Percentiles rank a stretch among this genome's conserved stretches.
These are phyloP conservation scores for Pholiota molesta DNA, from an alignment of 768 basidiomycete genomes.

Conservation along the genomic window DNA sequence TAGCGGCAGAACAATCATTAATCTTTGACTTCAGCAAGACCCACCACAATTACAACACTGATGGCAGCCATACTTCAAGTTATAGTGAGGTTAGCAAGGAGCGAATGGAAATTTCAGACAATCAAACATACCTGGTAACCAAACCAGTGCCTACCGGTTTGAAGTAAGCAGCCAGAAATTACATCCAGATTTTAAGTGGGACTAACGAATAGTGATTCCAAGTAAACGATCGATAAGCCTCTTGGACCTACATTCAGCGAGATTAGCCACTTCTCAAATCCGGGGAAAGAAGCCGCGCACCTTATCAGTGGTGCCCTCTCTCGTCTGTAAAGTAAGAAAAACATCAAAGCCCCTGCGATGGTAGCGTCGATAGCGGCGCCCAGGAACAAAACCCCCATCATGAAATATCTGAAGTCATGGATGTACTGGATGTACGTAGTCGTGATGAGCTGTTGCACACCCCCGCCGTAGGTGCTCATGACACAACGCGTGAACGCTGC, in stretches of 20 bases:
- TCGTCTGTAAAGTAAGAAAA: not conserved
- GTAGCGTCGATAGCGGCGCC: not conserved
- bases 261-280: not conserved
- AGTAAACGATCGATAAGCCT: slow-evolving; percentile 10
- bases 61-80: not conserved
- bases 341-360: not conserved
- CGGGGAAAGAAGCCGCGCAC: not conserved
- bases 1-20: not conserved
- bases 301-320: not conserved
- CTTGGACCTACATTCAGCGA: not conserved
- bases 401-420: not conserved
- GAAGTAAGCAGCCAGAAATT: not conserved
- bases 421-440: not conserved
- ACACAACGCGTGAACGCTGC: not conserved
- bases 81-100: not conserved
- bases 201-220: slow-evolving; percentile 9
- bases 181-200: not conserved
- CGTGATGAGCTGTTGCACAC: not conserved
- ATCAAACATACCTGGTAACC: not conserved
- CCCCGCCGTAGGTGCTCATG: slow-evolving; percentile 3
- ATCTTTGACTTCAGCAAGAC: not conserved
- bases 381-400: not conserved
- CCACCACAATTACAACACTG: not conserved
- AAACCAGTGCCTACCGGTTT: not conserved
- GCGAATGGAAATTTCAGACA: not conserved